These are phyloP conservation scores for Diplodia scrobiculata DNA, from an alignment of 2,329 filamentous ascomycete species.

Conservation along the genomic window DNA sequence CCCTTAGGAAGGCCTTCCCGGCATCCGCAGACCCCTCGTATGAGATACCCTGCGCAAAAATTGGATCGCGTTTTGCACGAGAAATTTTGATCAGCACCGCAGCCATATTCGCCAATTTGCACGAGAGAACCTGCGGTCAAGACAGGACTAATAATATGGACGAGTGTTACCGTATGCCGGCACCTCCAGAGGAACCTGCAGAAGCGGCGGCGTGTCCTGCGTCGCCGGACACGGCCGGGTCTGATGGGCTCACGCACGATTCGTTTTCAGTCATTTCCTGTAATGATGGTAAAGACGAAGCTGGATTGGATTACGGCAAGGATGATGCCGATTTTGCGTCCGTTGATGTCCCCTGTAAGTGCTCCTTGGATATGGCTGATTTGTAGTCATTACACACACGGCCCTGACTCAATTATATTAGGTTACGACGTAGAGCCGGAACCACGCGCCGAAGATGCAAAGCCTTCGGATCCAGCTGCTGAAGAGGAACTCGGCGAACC, in stretches of 20 bases:
- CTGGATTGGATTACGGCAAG: not conserved
- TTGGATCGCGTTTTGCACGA: not conserved
- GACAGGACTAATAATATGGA: not conserved
- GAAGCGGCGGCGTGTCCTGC: not conserved
- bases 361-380: not conserved
- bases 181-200: not conserved
- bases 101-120: not conserved
- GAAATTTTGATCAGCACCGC: not conserved
- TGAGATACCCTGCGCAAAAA: not conserved
- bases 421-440: not conserved
- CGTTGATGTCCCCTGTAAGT: not conserved
- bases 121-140: not conserved
- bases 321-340: not conserved
- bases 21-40: not conserved
- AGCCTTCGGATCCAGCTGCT: not conserved
- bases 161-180: not conserved
- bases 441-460: not conserved
- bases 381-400: not conserved
- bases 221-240: not conserved
- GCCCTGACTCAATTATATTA: not conserved
- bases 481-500: not conserved
- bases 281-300: not conserved
- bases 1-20: not conserved
- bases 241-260: not conserved
- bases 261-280: slow-evolving; percentile 1